Conservation (phyloP, 805 yeast genomes). For the Cyberlindnera maritima region DNA sequence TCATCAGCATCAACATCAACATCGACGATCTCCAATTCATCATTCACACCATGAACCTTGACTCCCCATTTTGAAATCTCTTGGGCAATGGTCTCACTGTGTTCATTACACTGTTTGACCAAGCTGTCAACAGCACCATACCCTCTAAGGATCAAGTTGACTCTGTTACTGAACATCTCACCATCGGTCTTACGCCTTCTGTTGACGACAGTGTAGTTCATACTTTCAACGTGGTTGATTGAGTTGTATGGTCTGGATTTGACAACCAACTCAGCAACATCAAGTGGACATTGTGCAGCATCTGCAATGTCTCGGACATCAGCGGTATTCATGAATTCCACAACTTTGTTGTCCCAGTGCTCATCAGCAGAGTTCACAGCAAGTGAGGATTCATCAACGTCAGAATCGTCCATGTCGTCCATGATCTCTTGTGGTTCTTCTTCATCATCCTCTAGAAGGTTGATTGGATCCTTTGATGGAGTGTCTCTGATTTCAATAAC, state of each 20-base stretch:
- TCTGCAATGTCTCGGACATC: slow-evolving; percentile 75
- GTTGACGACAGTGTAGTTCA: slow-evolving; percentile 45
- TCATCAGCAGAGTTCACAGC: slow-evolving; percentile 28
- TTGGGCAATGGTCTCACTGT: slow-evolving; percentile 65
- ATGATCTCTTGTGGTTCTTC: slow-evolving; percentile 44
- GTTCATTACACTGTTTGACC: slow-evolving; percentile 75
- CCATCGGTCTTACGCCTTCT: slow-evolving; percentile 58
- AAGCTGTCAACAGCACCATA: slow-evolving; percentile 94
- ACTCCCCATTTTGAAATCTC: slow-evolving; percentile 90
- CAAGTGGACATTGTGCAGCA: slow-evolving; percentile 67
- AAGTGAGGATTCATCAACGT: slow-evolving; percentile 37
- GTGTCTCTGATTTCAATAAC: neutral
- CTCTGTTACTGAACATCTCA: slow-evolving; percentile 67
- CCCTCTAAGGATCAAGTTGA: slow-evolving; percentile 72
- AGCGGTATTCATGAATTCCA: slow-evolving; percentile 78
- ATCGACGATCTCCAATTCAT: slow-evolving; percentile 66
- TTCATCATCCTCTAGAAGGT: slow-evolving; percentile 25
- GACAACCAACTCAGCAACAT: slow-evolving; percentile 62
- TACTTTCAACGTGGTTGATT: slow-evolving; percentile 56
- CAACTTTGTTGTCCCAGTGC: slow-evolving; percentile 59
- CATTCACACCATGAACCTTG: slow-evolving; percentile 56
- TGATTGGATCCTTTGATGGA: slow-evolving; percentile 11
- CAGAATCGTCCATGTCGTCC: slow-evolving; percentile 48
- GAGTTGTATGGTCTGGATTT: slow-evolving; percentile 65
- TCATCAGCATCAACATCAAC: slow-evolving; percentile 35